Percentiles rank a stretch among this genome's conserved stretches.
Conservation (phyloP, 2,329 filamentous ascomycete species). For the Leptographium wingfieldii region DNA sequence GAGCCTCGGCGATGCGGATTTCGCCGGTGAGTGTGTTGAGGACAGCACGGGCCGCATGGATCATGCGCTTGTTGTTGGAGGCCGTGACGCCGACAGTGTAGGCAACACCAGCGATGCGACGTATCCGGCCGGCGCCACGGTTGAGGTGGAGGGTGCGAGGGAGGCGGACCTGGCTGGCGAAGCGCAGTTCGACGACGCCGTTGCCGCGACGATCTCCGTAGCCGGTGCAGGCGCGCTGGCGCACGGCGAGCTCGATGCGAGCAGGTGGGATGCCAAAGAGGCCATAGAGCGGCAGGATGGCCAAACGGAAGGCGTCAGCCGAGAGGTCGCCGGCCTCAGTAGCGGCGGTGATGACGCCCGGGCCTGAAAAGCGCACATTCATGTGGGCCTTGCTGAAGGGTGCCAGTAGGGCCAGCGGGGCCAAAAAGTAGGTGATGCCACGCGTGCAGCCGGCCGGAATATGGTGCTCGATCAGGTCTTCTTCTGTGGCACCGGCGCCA, state of each 20-base stretch:
- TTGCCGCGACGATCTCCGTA: slow-evolving; percentile 66
- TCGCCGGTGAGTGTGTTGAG: slow-evolving; percentile 78
- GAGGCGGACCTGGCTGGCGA: slow-evolving; percentile 83
- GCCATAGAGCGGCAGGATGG: slow-evolving; percentile 78
- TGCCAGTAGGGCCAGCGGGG: slow-evolving; percentile 78
- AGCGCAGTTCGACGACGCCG: slow-evolving; percentile 85
- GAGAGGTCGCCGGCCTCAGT: slow-evolving; percentile 79
- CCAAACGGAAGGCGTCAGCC: slow-evolving; percentile 86
- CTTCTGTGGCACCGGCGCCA: slow-evolving; percentile 52
- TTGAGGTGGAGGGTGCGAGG: slow-evolving; percentile 87
- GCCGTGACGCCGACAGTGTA: slow-evolving; percentile 87
- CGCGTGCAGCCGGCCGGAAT: slow-evolving; percentile 65
- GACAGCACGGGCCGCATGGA: slow-evolving; percentile 75
- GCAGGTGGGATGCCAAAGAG: slow-evolving; percentile 73
- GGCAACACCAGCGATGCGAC: slow-evolving; percentile 81
- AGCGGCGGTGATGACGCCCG: slow-evolving; percentile 82
- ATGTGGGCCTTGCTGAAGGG: slow-evolving; percentile 88
- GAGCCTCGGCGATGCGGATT: slow-evolving; percentile 64
- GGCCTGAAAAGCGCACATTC: slow-evolving; percentile 80
- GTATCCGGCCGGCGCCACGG: slow-evolving; percentile 71
- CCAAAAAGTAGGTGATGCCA: slow-evolving; percentile 82
- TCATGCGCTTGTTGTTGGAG: slow-evolving; percentile 91
- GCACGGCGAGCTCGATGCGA: slow-evolving; percentile 73
- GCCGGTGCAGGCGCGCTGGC: slow-evolving; percentile 68
- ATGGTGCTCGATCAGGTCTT: slow-evolving; percentile 70